Base-by-base conservation (phyloP, 2,329 filamentous ascomycete genomes). In the Alternaria longipes region DNA sequence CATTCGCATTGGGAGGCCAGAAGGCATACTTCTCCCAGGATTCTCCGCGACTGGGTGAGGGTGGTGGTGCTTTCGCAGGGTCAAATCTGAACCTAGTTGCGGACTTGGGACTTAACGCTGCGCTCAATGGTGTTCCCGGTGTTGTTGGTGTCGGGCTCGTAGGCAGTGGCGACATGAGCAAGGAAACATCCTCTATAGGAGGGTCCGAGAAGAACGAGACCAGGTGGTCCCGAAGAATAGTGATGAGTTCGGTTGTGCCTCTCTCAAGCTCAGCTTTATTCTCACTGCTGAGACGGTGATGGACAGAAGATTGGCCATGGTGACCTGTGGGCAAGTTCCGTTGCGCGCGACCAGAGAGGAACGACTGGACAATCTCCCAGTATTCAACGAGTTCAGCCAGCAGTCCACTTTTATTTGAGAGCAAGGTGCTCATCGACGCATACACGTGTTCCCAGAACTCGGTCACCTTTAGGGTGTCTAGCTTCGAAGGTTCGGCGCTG, bases 1-100 rank as follows among this genome's bases (percentile, higher is more conserved):
- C 94, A 74, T 97, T 98, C 2, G 93, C 91, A 81, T 91, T 90
- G 0, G 94, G 95, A 4, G 94, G 94, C 94, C 94, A 98, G 79
- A 98, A 99, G 0, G 94, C 94, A 78, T 81, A 95, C 88, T 81
- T 94, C 91, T 98, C 95, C 93, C 93, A 98, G 0, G 90, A 82
- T 70, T 97, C 93, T 6, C 94, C 94, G 45, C 87, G 87, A 68
- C 86, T 77, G 5, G 80, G 91, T 0, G 93, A 92, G 0, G 91
- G 92, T 1, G 90, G 89, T 1, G 93, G 94, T 3, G 92, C 82
- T 64, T 91, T 93, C 73, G 87, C 90, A 0, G 88, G 84, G 73
- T 97, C 93, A 61, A 97, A 88, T 56, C 89, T 91, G 79, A 97
- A 94, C 1, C 91, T 87, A 46, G 90, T 89, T 68, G 92, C 91